Evolutionary conservation across 345 rosid genomes (phyloP), one percentile per base, ranked within the genome.

Genomic region (Ailanthus altissimus): DNA sequence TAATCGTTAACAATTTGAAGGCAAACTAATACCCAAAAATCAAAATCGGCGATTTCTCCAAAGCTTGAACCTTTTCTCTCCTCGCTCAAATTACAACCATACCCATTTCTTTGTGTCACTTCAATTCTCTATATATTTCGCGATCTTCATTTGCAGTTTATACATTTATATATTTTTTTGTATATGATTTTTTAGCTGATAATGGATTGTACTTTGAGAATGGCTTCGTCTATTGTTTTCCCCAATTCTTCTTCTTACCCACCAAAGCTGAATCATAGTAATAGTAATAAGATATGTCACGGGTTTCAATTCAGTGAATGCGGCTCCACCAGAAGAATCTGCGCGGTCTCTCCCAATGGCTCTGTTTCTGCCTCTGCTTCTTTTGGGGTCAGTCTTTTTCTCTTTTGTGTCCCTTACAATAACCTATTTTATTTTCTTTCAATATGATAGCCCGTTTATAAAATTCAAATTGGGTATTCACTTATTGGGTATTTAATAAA

Each of bases 341-440:
- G 18, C 36, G 82, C 83, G 8, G 42, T 75, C 74, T 58, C 63
- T 38, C 79, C 86, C 72, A 85, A 86, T 64, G 94, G 91, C 75
- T 77, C 81, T 76, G 85, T 80, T 81, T 79, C 84, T 40, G 16
- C 47, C 13, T 68, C 87, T 79, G 78, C 86, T 76, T 84, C 86
- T 71, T 77, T 68, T 67, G 89, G 80, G 92, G 92, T 90, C 78
- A 90, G 92, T 89, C 72, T 73, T 36, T 67, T 71, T 74, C 51
- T 26, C 57, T 28, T 20, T 75, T 72, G 13, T 60, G 8, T 20
- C 18, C 32, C 8, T 16, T 70, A 16, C 62, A 43, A 54, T 54
- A 18, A 25, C 49, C 38, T 1, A 20, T 67, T 25, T 43, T 21
- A 0, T 26, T 42, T 71, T 11, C 38, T 13, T 2, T 12, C 13